Conservation (phyloP, 164 flowering plant genomes). For the Nymphaea colorata region DNA sequence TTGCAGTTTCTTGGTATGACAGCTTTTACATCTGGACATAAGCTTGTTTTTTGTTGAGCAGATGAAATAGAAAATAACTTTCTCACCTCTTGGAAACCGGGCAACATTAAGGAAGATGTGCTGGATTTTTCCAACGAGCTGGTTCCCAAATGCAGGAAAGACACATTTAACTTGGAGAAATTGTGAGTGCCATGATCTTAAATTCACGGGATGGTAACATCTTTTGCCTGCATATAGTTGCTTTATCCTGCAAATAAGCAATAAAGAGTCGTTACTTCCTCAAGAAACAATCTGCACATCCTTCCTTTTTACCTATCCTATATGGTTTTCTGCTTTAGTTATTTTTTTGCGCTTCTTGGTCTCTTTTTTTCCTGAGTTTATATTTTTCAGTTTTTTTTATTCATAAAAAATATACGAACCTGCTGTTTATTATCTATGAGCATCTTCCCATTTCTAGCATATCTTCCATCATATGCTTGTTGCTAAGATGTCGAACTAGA, state of each 20-base stretch:
- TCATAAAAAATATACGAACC: neutral
- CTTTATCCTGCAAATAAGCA: neutral
- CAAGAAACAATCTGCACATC: neutral
- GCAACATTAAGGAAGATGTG: constrained; percentile 33
- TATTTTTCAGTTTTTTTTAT: neutral
- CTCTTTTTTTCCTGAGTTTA: neutral
- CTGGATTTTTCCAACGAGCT: constrained; percentile 51
- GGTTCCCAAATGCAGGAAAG: constrained; percentile 40
- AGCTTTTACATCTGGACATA: neutral
- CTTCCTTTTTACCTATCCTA: neutral
- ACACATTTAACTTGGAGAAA: constrained; percentile 51
- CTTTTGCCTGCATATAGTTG: neutral
- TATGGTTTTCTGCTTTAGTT: neutral
- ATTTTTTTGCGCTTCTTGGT: no score
- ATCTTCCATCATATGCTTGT: neutral
- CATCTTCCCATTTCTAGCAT: neutral
- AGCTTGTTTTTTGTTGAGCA: constrained; percentile 19
- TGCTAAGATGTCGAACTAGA: constrained; percentile 4
- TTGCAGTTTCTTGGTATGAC: no score
- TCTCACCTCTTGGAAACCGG: constrained; percentile 67
- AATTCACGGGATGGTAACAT: neutral
- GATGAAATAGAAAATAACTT: constrained; percentile 68
- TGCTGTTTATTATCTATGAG: neutral
- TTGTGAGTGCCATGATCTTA: constrained; percentile 33
- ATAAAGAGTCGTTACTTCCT: neutral